Evolutionary conservation across 2,329 filamentous ascomycete genomes (phyloP), one percentile per base, ranked within the genome.

Genomic region (Penicillium sp.): DNA sequence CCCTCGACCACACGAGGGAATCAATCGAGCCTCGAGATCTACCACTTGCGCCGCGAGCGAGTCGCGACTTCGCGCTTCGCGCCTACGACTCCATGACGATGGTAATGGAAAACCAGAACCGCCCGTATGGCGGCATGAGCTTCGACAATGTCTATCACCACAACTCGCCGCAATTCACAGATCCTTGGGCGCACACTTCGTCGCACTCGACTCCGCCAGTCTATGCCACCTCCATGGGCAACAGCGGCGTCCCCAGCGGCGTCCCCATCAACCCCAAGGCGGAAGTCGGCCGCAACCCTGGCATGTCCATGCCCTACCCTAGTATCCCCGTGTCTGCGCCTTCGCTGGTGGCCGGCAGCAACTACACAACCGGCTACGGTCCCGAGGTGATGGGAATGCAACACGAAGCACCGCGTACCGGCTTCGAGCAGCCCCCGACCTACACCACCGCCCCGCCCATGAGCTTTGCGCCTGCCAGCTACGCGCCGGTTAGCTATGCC

Each of bases 91-190:
- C 71, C 70, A 95, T 95, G 89, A 93, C 89, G 74, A 95, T 95
- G 89, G 87, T 90, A 71, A 82, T 95, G 76, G 89, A 95, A 75
- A 82, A 83, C 64, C 87, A 89, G 70, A 89, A 91, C 74, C 87
- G 83, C 75, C 81, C 82, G 69, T 87, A 86, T 74, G 87, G 80
- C 65, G 80, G 79, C 67, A 78, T 95, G 75, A 82, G 81, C 70
- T 93, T 91, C 76, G 87, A 91, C 70, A 79, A 82, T 68, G 83
- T 89, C 77, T 82, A 86, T 67, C 78, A 75, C 65, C 77, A 73
- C 65, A 73, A 59, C 34, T 61, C 68, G 32, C 82, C 86, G 55
- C 86, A 93, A 56, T 96, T 96, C 75, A 89, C 86, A 63, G 93
- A 96, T 69, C 89, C 89, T 34, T 96, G 90, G 90, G 76, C 75